These are phyloP conservation scores for Globisporangium canariense DNA, from an alignment of 352 stramenopile species.

Conservation along the genomic window DNA sequence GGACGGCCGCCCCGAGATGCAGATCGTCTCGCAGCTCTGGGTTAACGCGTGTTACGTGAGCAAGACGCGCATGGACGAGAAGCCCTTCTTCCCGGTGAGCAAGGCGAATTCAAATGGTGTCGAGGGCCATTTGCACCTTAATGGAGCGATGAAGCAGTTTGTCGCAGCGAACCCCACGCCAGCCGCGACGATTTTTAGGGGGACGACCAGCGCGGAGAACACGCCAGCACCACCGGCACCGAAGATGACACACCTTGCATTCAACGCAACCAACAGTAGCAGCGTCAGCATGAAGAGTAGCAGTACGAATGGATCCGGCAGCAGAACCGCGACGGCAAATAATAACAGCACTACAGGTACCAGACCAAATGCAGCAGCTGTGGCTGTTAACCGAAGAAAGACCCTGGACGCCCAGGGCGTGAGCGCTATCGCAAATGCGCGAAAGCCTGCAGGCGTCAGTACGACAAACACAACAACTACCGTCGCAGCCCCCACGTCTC, in stretches of 20 bases:
- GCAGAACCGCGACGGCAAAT: not conserved
- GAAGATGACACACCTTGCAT: not conserved
- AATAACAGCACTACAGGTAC: not conserved
- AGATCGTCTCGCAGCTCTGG: conserved; percentile 83
- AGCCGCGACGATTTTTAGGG: not conserved
- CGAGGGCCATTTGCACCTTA: conserved; percentile 16
- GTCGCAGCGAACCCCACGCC: not conserved
- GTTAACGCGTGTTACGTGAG: conserved; percentile 80
- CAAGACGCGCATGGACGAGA: conserved; percentile 65
- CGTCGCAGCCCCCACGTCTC: not conserved
- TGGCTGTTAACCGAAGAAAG: conserved; percentile 45
- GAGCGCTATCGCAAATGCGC: not conserved
- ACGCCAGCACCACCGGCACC: not conserved
- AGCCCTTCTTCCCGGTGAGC: conserved; percentile 70
- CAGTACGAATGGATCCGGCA: not conserved
- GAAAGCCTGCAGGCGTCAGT: not conserved
- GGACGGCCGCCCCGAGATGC: conserved; percentile 34
- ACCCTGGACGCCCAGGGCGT: conserved; percentile 9
- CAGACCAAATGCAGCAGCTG: conserved; percentile 23
- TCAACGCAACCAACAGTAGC: not conserved
- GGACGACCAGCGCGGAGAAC: not conserved
- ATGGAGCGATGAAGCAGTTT: conserved; percentile 20
- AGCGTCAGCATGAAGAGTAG: not conserved
- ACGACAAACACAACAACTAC: not conserved
- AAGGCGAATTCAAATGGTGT: conserved; percentile 17